Evolutionary conservation across 2,329 filamentous ascomycete species (phyloP).

Genomic region (Paraphoma chrysanthemicola): DNA sequence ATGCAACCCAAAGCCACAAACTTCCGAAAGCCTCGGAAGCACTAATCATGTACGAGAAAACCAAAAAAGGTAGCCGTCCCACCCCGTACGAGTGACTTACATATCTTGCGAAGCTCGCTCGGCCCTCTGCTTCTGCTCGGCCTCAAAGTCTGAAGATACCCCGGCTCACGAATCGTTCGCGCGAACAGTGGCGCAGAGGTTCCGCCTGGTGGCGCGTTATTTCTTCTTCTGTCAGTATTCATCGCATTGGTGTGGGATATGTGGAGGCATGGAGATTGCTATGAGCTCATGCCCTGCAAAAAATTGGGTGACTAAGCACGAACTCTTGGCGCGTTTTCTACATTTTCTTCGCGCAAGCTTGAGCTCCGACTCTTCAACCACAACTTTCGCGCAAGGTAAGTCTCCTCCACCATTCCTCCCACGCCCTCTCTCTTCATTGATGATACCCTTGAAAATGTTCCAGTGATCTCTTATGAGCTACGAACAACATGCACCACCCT

Average conservation of each 20-base stretch:
- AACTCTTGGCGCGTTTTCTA: conserved; percentile 36
- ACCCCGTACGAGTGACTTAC: conserved; percentile 61
- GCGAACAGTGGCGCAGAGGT: conserved; percentile 78
- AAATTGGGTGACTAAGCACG: conserved; percentile 35
- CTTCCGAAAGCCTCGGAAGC: too few relatives aligned
- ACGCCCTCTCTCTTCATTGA: conserved; percentile 49
- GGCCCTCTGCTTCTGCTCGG: conserved; percentile 67
- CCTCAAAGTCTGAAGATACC: conserved; percentile 52
- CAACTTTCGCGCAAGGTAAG: conserved; percentile 36
- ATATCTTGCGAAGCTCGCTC: conserved; percentile 83
- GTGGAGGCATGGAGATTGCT: conserved; percentile 1
- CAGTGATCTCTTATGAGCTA: conserved; percentile 63
- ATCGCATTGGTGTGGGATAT: conserved; percentile 26
- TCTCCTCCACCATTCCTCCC: conserved; percentile 5
- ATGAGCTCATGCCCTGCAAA: conserved; percentile 18
- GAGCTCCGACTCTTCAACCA: conserved; percentile 25
- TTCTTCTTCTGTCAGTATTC: conserved; percentile 75
- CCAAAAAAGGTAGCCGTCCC: too few relatives aligned
- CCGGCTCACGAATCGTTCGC: conserved; percentile 56
- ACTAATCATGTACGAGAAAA: too few relatives aligned
- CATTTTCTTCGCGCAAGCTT: conserved; percentile 33
- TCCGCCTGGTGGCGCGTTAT: conserved; percentile 83
- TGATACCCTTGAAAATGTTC: conserved; percentile 62
- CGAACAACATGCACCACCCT: conserved; percentile 70
- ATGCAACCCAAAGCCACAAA: too few relatives aligned